These are phyloP conservation scores for Benincasa hispida DNA, from an alignment of 306 rosid species.

Conservation along the genomic window DNA sequence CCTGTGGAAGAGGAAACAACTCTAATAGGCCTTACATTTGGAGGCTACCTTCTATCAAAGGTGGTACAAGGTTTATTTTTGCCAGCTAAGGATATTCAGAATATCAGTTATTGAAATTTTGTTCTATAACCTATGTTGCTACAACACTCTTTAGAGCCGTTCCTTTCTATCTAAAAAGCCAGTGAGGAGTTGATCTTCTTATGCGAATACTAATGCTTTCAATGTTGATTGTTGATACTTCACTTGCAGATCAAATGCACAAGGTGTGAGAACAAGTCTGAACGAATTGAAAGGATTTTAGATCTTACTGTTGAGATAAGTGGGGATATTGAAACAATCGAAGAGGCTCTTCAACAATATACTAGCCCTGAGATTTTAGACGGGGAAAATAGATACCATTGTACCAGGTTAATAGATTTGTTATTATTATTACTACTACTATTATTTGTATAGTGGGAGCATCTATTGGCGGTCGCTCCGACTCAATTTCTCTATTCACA, in stretches of 20 bases:
- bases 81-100: neutral
- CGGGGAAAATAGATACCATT: conserved; percentile 87
- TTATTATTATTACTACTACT: too few relatives aligned
- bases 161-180: neutral
- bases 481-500: neutral
- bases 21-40: conserved; percentile 72
- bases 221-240: neutral
- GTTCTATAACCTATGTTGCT: neutral
- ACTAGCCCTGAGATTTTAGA: conserved; percentile 81
- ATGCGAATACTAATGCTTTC: neutral
- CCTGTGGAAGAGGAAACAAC: conserved; percentile 65
- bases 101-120: neutral
- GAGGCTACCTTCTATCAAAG: conserved; percentile 90
- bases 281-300: conserved; percentile 91
- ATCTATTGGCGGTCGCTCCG: neutral
- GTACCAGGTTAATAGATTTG: conserved; percentile 53
- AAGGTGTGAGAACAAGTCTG: conserved; percentile 80
- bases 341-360: conserved; percentile 68
- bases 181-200: neutral
- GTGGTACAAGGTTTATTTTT: conserved; percentile 16
- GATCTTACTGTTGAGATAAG: conserved; percentile 92
- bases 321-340: conserved; percentile 76
- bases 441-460: conserved; percentile 6
- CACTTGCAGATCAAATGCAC: conserved; percentile 72
- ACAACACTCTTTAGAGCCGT: neutral